Percentiles rank a stretch among this genome's conserved stretches.
Conservation (phyloP, 2,329 filamentous ascomycete genomes). For the Cercospora sp. region DNA sequence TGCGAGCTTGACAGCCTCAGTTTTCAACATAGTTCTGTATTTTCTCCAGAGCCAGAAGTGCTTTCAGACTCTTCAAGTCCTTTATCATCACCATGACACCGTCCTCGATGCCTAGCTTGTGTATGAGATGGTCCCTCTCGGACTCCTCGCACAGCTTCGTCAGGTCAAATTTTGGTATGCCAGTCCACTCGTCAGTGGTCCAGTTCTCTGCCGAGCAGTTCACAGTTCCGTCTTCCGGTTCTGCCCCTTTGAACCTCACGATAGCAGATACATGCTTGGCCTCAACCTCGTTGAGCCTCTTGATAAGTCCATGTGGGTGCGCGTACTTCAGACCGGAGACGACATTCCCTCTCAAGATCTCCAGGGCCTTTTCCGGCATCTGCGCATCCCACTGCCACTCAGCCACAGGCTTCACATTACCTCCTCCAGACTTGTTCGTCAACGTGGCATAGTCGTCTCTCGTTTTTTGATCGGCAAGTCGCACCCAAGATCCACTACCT, state of each 20-base stretch:
- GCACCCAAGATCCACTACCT: constrained; percentile 4
- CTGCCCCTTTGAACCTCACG: background rate
- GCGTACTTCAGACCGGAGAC: constrained; percentile 45
- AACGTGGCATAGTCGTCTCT: constrained; percentile 2
- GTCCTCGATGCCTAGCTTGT: background rate
- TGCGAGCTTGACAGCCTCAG: background rate
- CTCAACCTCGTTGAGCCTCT: background rate
- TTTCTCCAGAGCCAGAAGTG: background rate
- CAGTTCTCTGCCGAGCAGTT: background rate
- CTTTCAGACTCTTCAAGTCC: background rate
- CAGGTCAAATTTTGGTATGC: constrained; percentile 6
- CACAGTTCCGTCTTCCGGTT: background rate
- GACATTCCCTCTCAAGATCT: constrained; percentile 52
- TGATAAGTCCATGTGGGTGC: background rate
- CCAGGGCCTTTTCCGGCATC: constrained; percentile 57
- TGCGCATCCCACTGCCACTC: constrained; percentile 44
- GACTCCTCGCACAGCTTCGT: background rate
- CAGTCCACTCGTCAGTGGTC: background rate
- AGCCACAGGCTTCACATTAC: constrained; percentile 5
- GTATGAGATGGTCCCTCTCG: background rate
- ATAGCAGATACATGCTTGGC: background rate
- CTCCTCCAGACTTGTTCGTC: background rate
- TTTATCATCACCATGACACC: background rate
- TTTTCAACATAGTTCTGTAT: constrained; percentile 5
- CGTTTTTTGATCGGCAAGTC: constrained; percentile 10